Percentiles rank a stretch among this genome's conserved stretches.
Evolutionary conservation across 148 eudicot species (phyloP).

Genomic region (Camellia japonica): DNA sequence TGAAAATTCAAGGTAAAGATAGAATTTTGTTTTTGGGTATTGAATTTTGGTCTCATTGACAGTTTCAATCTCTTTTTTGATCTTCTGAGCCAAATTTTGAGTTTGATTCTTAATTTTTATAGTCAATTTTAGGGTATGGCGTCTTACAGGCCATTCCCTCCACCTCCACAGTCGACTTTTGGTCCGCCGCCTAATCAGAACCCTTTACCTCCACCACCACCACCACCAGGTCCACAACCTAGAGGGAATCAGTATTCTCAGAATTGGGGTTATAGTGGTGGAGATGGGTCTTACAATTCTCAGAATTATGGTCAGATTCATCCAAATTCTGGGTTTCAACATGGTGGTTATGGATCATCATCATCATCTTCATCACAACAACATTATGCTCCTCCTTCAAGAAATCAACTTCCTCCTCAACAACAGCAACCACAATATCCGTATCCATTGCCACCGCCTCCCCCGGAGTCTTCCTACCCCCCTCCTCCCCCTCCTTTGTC

Average conservation of each 20-base stretch:
- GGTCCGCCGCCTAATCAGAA: conserved; percentile 52
- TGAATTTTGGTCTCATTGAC: background rate
- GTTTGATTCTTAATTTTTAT: background rate
- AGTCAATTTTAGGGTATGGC: conserved; percentile 41
- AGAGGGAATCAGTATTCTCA: conserved; percentile 55
- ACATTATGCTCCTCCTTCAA: conserved; percentile 26
- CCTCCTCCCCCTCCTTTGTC: conserved; percentile 72
- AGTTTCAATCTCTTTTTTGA: background rate
- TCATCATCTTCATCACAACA: conserved; percentile 16
- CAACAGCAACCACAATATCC: conserved; percentile 58
- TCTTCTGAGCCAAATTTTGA: background rate
- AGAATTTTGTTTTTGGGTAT: background rate
- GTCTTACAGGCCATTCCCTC: conserved; percentile 84
- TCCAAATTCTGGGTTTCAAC: conserved; percentile 40
- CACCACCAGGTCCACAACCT: conserved; percentile 43
- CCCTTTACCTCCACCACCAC: conserved; percentile 46
- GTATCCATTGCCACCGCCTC: conserved; percentile 71
- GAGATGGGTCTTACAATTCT: conserved; percentile 36
- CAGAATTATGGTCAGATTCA: conserved; percentile 41
- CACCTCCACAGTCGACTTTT: conserved; percentile 66
- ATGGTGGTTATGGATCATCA: conserved; percentile 32
- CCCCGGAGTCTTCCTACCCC: conserved; percentile 67
- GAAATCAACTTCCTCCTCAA: conserved; percentile 43
- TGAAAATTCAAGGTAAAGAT: background rate
- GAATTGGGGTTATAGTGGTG: conserved; percentile 65